Conservation (phyloP, 495 filamentous ascomycete species). For the Margaritispora aquatica region DNA sequence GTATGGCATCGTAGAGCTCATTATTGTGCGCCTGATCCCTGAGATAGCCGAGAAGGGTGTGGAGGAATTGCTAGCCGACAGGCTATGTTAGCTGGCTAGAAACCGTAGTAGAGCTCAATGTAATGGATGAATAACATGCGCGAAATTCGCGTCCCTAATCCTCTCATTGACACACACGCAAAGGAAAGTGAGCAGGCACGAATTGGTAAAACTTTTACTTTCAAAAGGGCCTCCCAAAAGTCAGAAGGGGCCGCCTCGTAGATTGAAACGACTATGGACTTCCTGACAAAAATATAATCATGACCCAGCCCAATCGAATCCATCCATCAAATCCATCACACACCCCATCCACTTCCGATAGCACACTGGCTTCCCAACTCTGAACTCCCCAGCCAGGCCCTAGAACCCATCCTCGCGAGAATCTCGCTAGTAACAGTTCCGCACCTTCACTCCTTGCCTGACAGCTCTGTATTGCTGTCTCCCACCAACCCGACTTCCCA, state of each 20-base stretch:
- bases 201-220: too few species aligned
- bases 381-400: neutral
- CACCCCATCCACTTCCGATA: too few species aligned
- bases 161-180: too few species aligned
- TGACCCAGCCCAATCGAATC: constrained; percentile 8
- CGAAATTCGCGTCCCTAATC: too few species aligned
- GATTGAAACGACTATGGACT: constrained; percentile 17
- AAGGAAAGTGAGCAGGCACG: too few species aligned
- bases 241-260: constrained; percentile 18
- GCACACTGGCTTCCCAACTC: neutral
- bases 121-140: neutral
- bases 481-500: too few species aligned
- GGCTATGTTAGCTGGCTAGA: constrained; percentile 45
- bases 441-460: neutral
- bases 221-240: constrained; percentile 25
- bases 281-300: constrained; percentile 2
- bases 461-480: too few species aligned
- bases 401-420: neutral
- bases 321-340: too few species aligned
- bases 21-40: constrained; percentile 73
- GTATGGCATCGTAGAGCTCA: constrained; percentile 68
- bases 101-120: neutral
- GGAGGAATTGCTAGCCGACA: constrained; percentile 63
- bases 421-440: neutral
- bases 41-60: constrained; percentile 74